Evolutionary conservation across 495 filamentous ascomycete genomes (phyloP).

Genomic region (Aspergillus bertholletiae): DNA sequence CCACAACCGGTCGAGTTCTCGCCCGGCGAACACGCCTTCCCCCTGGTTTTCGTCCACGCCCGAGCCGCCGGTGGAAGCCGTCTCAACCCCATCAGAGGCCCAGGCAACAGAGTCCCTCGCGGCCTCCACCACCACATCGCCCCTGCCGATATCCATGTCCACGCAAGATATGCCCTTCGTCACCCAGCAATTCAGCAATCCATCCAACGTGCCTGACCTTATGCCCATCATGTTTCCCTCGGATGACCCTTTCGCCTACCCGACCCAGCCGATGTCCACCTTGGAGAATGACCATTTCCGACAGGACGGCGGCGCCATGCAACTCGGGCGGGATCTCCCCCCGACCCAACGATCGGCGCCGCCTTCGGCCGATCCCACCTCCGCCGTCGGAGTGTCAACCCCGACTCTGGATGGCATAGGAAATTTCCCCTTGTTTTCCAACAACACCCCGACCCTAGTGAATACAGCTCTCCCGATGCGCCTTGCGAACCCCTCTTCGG

Average conservation of each 20-base stretch:
- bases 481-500: slow-evolving; percentile 20
- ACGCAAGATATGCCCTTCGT: slow-evolving; percentile 17
- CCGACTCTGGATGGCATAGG: slow-evolving; percentile 27
- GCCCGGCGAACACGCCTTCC: slow-evolving; percentile 14
- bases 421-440: slow-evolving; percentile 26
- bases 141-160: slow-evolving; percentile 10
- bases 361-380: slow-evolving; percentile 15
- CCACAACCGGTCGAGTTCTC: slow-evolving; percentile 10
- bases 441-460: slow-evolving; percentile 15
- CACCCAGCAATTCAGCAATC: slow-evolving; percentile 31
- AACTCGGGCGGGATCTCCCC: slow-evolving; percentile 13
- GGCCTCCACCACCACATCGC: slow-evolving; percentile 22
- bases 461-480: slow-evolving; percentile 28
- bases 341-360: slow-evolving; percentile 7
- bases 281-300: slow-evolving; percentile 52
- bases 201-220: slow-evolving; percentile 60
- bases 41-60: slow-evolving; percentile 31
- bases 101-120: slow-evolving; percentile 13
- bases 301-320: slow-evolving; percentile 20
- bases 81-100: slow-evolving; percentile 29
- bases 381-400: slow-evolving; percentile 17
- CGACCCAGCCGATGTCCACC: slow-evolving; percentile 73
- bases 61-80: slow-evolving; percentile 28
- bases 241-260: slow-evolving; percentile 85
- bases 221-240: slow-evolving; percentile 92